Evolutionary conservation across 306 rosid genomes (phyloP).

Genomic region (Geum urbanum): DNA sequence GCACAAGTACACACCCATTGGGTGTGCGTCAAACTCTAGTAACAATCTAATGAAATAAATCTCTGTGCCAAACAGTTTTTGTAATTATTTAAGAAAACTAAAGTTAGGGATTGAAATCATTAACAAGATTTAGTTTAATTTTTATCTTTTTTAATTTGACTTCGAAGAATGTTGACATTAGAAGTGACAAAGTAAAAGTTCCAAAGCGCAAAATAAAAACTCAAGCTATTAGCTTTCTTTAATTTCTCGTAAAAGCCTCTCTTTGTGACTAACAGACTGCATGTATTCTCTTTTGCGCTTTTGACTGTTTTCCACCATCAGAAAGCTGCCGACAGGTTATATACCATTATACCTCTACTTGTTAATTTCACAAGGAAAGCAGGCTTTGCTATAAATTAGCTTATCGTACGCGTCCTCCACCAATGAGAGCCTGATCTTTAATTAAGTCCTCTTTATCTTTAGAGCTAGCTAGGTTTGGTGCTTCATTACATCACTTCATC

Average conservation of each 20-base stretch:
- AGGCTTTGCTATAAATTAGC: not conserved
- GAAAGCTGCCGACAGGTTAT: conserved; percentile 30
- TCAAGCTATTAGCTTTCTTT: not conserved
- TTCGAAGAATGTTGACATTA: conserved; percentile 11
- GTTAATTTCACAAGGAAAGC: not conserved
- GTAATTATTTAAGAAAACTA: too few species aligned
- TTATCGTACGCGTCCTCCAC: not conserved
- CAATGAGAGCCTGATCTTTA: not conserved
- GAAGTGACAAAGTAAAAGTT: not conserved
- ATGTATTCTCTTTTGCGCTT: not conserved
- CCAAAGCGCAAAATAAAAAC: not conserved
- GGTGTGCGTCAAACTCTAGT: too few species aligned
- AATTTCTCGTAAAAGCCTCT: conserved; percentile 3
- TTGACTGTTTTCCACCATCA: conserved; percentile 3
- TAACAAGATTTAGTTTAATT: not conserved
- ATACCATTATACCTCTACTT: not conserved
- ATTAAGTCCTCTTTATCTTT: not conserved
- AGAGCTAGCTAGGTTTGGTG: not conserved
- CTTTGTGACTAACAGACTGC: not conserved
- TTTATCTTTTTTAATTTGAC: conserved; percentile 29
- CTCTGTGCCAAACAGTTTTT: too few species aligned
- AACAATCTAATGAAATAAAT: too few species aligned
- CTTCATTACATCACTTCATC: not conserved
- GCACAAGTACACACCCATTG: too few species aligned
- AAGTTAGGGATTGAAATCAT: too few species aligned